These are phyloP conservation scores for Trichoderma koningiopsis DNA, from an alignment of 2,329 filamentous ascomycete species.

Conservation along the genomic window DNA sequence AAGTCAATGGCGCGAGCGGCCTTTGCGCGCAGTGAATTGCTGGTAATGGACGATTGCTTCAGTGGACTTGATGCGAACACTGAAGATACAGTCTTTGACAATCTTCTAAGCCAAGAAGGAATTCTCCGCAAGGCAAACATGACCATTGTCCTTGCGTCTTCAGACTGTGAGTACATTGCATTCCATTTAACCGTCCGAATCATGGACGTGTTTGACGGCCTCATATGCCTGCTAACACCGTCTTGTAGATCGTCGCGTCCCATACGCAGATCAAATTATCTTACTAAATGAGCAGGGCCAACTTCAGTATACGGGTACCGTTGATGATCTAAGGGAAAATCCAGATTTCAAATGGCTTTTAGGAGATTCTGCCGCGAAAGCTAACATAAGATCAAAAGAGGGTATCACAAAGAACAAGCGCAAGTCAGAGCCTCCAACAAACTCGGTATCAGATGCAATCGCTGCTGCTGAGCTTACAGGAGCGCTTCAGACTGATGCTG, in stretches of 20 bases:
- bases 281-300: slow-evolving; percentile 30
- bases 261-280: slow-evolving; percentile 32
- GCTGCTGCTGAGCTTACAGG: background rate
- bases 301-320: slow-evolving; percentile 31
- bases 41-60: slow-evolving; percentile 36
- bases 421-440: slow-evolving; percentile 23
- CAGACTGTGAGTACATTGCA: background rate
- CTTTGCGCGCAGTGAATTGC: slow-evolving; percentile 30
- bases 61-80: slow-evolving; percentile 35
- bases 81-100: slow-evolving; percentile 28
- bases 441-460: background rate
- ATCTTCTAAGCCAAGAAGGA: slow-evolving; percentile 27
- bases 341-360: background rate
- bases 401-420: background rate
- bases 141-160: background rate
- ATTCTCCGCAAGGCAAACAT: slow-evolving; percentile 26
- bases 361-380: background rate
- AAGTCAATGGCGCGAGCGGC: slow-evolving; percentile 32
- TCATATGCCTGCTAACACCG: background rate
- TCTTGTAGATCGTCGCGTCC: background rate
- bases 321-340: background rate
- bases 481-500: background rate
- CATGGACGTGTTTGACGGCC: background rate
- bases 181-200: background rate
- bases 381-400: background rate